Evolutionary conservation across 805 yeast species (phyloP), one percentile per base, ranked within the genome.

Genomic region (Candida jianshihensis): DNA sequence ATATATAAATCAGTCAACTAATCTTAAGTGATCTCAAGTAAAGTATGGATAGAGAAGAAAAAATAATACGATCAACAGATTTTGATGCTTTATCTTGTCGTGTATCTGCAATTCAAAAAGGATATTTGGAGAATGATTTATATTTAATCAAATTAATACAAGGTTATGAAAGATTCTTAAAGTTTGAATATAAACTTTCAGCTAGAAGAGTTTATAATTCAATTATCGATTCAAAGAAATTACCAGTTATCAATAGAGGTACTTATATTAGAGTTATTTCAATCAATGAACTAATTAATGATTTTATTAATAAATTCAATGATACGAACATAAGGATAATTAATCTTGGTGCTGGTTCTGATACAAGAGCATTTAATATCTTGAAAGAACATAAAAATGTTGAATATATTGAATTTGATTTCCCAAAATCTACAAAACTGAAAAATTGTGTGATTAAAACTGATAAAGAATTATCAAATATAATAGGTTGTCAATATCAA

Each of bases 11-110:
- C n/a, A n/a, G n/a, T n/a, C n/a, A n/a, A n/a, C n/a, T n/a, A n/a
- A n/a, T n/a, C n/a, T n/a, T n/a, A n/a, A n/a, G n/a, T n/a, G n/a
- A n/a, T n/a, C n/a, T n/a, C n/a, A n/a, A n/a, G n/a, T n/a, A n/a
- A n/a, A n/a, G n/a, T 7, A 43, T 41, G 47, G 46, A 45, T 11
- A 31, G 41, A 9, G 35, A 24, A 2, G 24, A 33, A 13, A 42
- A 47, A 33, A 35, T 35, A 2, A 40, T 53, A 15, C 26, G 58
- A 10, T 40, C 56, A 0, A 82, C 90, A 0, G 90, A 82, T 44
- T 63, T 69, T 40, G 88, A 81, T 55, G 89, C 89, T 0, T 53
- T 81, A n/a, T 69, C 83, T 12, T 76, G 86, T 44, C 67, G 86
- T 18, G 45, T 62, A 32, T 73, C 76, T 24, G 75, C 81, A n/a